Base-by-base conservation (phyloP, 2,329 filamentous ascomycete genomes). In the Leptoxyphium fumago region DNA sequence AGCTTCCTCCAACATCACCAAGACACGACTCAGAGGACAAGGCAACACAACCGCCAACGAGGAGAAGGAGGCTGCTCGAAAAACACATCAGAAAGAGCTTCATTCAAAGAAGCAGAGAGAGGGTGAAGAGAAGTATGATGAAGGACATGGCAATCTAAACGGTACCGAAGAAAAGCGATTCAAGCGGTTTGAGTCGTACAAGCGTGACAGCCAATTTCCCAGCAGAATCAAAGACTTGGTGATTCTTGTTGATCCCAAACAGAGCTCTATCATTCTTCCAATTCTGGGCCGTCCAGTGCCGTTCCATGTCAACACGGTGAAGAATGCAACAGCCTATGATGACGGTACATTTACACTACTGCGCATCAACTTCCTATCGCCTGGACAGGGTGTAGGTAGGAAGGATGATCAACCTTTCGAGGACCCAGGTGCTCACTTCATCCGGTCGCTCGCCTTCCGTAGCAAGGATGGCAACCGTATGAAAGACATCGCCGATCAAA, bases 321-420 rank as follows among this genome's bases (percentile, higher is more conserved):
- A 98, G 67, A 98, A 96, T 60, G 91, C 89, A 17, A 96, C 89
- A 68, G 94, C 94, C 65, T 96, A 86, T 52, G 88, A 94, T 50
- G 91, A 98, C 63, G 85, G 85, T 41, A 88, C 94, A 50, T 95
- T 86, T 66, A 83, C 87, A 0, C 96, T 91, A 60, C 71, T 98
- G 29, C 82, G 93, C 51, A 89, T 98, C 71, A 98, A 98, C 67
- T 94, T 98, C 61, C 72, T 98, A 10, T 95, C 89, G 2, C 91
- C 93, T 7, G 91, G 91, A 41, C 91, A 98, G 63, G 91, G 91
- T 71, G 91, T 98, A 40, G 91, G 89, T 47, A 75, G 91, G 57
- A 96, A 95, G 61, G 91, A 98, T 58, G 91, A 98, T 51, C 88
- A 95, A 42, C 91, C 91, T 0, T 96, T 98, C 50, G 93, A 98